These are phyloP conservation scores for Candida boleticola DNA, from an alignment of 805 yeast species.

Conservation along the genomic window DNA sequence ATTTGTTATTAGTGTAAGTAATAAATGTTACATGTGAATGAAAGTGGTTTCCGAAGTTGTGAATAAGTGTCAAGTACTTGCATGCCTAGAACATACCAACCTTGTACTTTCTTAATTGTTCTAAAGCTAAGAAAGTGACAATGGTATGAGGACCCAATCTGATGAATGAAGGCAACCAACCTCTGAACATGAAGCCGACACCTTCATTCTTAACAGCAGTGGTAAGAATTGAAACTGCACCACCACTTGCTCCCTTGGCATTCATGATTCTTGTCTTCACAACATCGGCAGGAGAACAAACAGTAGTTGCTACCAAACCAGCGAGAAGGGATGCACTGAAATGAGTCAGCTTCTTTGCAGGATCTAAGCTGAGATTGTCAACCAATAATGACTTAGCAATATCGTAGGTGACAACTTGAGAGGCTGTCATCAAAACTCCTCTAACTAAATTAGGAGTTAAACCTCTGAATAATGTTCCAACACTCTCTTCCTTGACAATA, in stretches of 20 bases:
- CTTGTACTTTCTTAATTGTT: constrained; percentile 55
- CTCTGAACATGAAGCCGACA: constrained; percentile 77
- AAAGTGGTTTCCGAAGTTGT: no score
- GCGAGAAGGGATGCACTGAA: constrained; percentile 77
- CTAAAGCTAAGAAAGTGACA: constrained; percentile 65
- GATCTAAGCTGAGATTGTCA: constrained; percentile 47
- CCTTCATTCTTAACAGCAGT: constrained; percentile 70
- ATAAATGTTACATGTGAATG: no score
- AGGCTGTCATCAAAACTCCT: constrained; percentile 86
- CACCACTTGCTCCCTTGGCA: constrained; percentile 42
- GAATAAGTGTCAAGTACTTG: no score
- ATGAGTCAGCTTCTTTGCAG: constrained; percentile 66
- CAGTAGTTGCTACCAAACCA: constrained; percentile 86
- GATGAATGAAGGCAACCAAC: constrained; percentile 86
- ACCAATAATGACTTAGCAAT: constrained; percentile 64
- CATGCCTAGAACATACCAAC: constrained; percentile 43
- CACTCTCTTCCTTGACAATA: constrained; percentile 61
- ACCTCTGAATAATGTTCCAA: constrained; percentile 63
- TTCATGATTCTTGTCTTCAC: constrained; percentile 88
- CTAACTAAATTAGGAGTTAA: constrained; percentile 73
- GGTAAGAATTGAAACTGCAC: constrained; percentile 50
- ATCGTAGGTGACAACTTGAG: constrained; percentile 88
- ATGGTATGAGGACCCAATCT: constrained; percentile 84
- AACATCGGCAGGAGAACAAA: constrained; percentile 91
- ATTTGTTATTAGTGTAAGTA: no score